Evolutionary conservation across 116 monocot species (phyloP).

Genomic region (Thalassia testudinum): DNA sequence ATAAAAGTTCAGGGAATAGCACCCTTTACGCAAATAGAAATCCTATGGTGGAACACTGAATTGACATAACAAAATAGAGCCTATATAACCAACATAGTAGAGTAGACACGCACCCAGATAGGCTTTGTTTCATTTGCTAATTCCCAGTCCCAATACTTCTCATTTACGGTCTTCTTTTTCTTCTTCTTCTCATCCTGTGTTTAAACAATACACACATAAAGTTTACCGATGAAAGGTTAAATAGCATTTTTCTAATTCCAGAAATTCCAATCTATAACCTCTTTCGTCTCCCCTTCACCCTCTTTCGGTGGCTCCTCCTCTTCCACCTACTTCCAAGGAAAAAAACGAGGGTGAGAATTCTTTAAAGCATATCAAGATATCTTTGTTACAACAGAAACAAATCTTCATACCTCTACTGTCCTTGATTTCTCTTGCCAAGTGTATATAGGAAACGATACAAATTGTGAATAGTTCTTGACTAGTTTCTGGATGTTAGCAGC

Average conservation of each 20-base stretch:
- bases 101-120: constrained; percentile 95
- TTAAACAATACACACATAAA: not conserved
- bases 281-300: constrained; percentile 72
- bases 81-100: too few species aligned
- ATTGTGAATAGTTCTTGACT: constrained; percentile 98
- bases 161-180: constrained; percentile 76
- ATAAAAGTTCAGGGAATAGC: too few species aligned
- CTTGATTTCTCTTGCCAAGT: constrained; percentile 94
- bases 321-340: constrained; percentile 5
- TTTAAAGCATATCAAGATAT: not conserved
- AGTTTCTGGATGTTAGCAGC: constrained; percentile 62
- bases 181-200: constrained; percentile 62
- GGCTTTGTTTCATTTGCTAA: constrained; percentile 97
- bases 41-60: too few species aligned
- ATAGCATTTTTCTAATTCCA: too few species aligned
- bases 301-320: constrained; percentile 67
- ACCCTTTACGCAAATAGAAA: too few species aligned
- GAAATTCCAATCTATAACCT: constrained; percentile 18
- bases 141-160: constrained; percentile 99
- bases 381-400: not conserved
- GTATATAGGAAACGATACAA: constrained; percentile 91
- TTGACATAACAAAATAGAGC: too few species aligned
- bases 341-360: not conserved
- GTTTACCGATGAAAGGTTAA: too few species aligned
- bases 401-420: constrained; percentile 53